Conservation (phyloP, 2,329 filamentous ascomycete genomes). For the Coniochaeta prunicola region DNA sequence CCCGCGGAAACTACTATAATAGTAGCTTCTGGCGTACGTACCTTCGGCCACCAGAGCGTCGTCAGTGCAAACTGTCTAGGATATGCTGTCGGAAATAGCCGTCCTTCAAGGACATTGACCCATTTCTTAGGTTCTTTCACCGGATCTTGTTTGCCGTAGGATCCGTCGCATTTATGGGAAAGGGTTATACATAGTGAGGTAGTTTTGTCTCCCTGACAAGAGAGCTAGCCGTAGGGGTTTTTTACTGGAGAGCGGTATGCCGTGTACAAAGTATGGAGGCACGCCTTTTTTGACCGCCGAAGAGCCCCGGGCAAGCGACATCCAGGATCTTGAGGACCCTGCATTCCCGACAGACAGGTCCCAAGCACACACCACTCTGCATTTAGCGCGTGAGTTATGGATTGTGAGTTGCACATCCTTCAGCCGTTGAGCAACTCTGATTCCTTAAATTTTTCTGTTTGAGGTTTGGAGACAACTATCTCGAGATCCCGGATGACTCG, state of each 20-base stretch:
- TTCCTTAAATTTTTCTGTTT: not conserved
- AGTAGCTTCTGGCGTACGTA: too few species aligned
- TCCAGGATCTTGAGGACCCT: not conserved
- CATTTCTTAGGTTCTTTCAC: not conserved
- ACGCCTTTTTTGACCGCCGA: not conserved
- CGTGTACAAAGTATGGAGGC: not conserved
- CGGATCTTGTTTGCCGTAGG: not conserved
- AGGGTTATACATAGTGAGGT: not conserved
- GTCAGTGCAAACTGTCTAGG: too few species aligned
- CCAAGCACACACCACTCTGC: not conserved
- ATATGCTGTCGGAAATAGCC: not conserved
- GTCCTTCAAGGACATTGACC: not conserved
- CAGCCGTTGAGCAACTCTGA: not conserved
- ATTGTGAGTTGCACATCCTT: not conserved
- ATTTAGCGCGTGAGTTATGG: not conserved
- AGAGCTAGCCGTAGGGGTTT: not conserved
- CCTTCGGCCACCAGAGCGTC: too few species aligned
- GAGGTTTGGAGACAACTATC: not conserved
- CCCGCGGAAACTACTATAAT: too few species aligned
- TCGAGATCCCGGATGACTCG: not conserved
- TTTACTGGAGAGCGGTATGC: too few species aligned
- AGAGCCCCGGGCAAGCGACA: not conserved
- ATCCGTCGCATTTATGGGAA: not conserved
- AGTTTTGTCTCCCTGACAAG: too few species aligned
- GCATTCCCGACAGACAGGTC: not conserved